Conservation (phyloP, 441 rosid genomes). For the Erodium texanum region DNA sequence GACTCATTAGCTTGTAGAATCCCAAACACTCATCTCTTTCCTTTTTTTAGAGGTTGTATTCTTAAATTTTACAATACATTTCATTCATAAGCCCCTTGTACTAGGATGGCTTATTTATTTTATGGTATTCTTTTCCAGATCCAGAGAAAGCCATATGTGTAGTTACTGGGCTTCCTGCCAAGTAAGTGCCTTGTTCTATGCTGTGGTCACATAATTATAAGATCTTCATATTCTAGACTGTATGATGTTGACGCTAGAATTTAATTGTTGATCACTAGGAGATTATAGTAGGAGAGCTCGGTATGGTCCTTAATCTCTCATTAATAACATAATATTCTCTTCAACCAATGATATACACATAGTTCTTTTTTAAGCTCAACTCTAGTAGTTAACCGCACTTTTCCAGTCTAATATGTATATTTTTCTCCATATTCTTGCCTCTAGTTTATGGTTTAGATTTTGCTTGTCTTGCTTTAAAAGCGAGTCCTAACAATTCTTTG, state of each 20-base stretch:
- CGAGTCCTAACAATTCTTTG: conserved; percentile 6
- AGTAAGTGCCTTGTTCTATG: conserved; percentile 41
- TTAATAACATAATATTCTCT: too few species aligned
- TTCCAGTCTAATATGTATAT: neutral
- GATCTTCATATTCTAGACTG: neutral
- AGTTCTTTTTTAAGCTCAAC: neutral
- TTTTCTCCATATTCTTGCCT: neutral
- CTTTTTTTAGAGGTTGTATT: too few species aligned
- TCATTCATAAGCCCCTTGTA: neutral
- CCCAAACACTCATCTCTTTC: neutral
- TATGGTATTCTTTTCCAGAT: conserved; percentile 40
- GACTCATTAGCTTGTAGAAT: neutral
- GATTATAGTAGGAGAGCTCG: neutral
- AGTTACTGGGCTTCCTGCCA: conserved; percentile 91
- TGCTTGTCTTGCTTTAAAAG: neutral
- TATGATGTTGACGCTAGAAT: neutral
- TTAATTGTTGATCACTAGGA: neutral
- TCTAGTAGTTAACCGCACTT: neutral
- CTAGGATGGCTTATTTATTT: conserved; percentile 10
- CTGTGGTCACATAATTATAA: conserved; percentile 15
- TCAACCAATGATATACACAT: neutral
- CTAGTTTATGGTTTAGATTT: neutral
- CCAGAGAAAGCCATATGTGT: conserved; percentile 72
- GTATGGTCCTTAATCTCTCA: too few species aligned
- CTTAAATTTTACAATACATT: neutral